Conservation (phyloP, 345 rosid genomes). For the Hypericum androsaemum region DNA sequence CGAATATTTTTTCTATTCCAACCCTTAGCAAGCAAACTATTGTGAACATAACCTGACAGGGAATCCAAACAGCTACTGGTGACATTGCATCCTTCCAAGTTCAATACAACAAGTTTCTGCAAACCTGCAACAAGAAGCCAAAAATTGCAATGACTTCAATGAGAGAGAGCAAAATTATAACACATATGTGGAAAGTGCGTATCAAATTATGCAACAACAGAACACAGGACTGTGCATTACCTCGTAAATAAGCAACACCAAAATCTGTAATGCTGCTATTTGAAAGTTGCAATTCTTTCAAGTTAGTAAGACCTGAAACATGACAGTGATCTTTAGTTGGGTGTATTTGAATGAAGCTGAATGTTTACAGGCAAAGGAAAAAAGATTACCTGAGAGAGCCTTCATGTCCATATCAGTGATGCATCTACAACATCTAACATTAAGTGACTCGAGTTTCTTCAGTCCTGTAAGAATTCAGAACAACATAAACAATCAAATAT, state of each 20-base stretch:
- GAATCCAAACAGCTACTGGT: conserved; percentile 73
- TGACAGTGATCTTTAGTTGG: background rate
- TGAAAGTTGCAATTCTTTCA: conserved; percentile 64
- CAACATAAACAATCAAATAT: background rate
- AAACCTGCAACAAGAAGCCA: conserved; percentile 33
- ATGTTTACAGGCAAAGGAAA: background rate
- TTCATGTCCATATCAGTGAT: conserved; percentile 69
- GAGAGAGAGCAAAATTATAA: no score
- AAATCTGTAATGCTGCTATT: conserved; percentile 64
- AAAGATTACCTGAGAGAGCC: conserved; percentile 55
- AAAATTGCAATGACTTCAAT: no score
- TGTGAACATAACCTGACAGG: conserved; percentile 44
- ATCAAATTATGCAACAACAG: background rate
- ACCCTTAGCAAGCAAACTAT: conserved; percentile 2
- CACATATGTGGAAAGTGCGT: no score
- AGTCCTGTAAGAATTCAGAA: conserved; percentile 35
- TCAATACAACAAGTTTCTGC: conserved; percentile 56
- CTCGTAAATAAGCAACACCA: conserved; percentile 68
- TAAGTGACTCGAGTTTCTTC: conserved; percentile 62
- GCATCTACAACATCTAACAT: conserved; percentile 73
- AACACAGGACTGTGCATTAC: conserved; percentile 24
- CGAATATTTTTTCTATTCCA: no score
- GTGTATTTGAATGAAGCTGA: background rate
- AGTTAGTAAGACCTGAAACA: conserved; percentile 54
- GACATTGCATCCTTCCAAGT: conserved; percentile 82